Base-by-base conservation (phyloP, 495 filamentous ascomycete species). In the Penicillium odoratum region DNA sequence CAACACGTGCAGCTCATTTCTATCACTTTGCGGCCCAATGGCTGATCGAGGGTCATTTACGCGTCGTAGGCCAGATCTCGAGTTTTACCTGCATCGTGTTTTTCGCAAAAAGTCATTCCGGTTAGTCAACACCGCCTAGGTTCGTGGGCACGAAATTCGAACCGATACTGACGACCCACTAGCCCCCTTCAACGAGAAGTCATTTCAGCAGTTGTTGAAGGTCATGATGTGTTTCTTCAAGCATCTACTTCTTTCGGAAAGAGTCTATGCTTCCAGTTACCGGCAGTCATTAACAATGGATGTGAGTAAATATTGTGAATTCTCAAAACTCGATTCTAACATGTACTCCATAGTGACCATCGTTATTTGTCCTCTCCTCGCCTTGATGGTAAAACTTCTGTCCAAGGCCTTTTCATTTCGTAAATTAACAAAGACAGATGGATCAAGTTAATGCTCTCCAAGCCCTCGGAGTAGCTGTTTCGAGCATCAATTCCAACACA, bases 241-340 rank as follows among this genome's bases (percentile, higher is more conserved):
- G 93, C 93, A 34, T 93, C 92, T n/a, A 98, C 93, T 4, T 94
- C 91, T 1, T 96, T 96, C 67, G 93, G 93, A 13, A 98, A 98
- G 71, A 96, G 91, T 66, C 69, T 98, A 25, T 97, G 93, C 72
- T 98, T 93, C 63, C 93, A 98, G 63, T 78, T 98, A 3, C 93
- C 93, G 4, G 93, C 93, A 5, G 84, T 98, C 31, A 85, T 95
- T 21, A 88, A 90, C 59, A 85, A 85, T 77, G 92, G 92, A 53
- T 90, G 89, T 92, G 74, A 60, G 85, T 77, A 36, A 21, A 21
- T 21, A 21, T 21, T 5, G 5, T 15, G 10, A 8, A n/a, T 29
- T 42, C 7, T 53, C 29, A 9, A 7, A 45, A 34, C 16, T 38
- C 21, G 21, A 18, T 33, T 25, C 51, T 69, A 51, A 62, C 48